A percentile compares a stretch with the other conserved stretches of the same genome.
These are phyloP conservation scores for Aspergillus quadrilineatus DNA, from an alignment of 2,329 filamentous ascomycete genomes.

Conservation along the genomic window DNA sequence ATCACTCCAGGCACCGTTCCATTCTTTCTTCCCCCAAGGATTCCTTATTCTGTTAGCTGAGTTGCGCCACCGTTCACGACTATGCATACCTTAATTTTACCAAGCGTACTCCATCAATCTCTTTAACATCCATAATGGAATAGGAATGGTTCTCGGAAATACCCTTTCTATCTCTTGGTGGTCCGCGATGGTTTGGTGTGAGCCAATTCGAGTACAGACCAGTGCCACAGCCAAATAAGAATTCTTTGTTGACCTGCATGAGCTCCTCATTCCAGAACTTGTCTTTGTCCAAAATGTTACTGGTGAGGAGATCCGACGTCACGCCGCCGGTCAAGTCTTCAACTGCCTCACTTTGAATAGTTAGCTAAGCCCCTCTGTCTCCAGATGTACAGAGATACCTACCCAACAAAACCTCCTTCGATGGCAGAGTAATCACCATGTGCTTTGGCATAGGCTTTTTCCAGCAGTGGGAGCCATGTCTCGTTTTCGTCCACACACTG, in stretches of 20 bases:
- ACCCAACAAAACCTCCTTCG: constrained; percentile 69
- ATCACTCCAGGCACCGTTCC: constrained; percentile 79
- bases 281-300: constrained; percentile 62
- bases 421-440: constrained; percentile 78
- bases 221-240: constrained; percentile 53
- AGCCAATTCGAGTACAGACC: constrained; percentile 48
- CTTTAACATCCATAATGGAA: constrained; percentile 59
- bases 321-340: constrained; percentile 59
- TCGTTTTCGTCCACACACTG: constrained; percentile 20
- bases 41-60: constrained; percentile 54
- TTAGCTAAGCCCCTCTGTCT: neutral
- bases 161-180: constrained; percentile 43
- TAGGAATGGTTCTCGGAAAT: constrained; percentile 55
- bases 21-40: constrained; percentile 78
- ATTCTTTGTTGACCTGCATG: constrained; percentile 75
- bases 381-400: constrained; percentile 16
- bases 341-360: constrained; percentile 50
- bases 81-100: constrained; percentile 57
- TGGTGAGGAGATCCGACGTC: constrained; percentile 47
- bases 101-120: constrained; percentile 62
- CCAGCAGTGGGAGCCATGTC: constrained; percentile 20
- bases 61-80: too few species aligned
- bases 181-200: constrained; percentile 34
- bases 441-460: constrained; percentile 54
- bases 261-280: constrained; percentile 82